A percentile compares a stretch with the other conserved stretches of the same genome.
These are phyloP conservation scores for Apiospora hydei DNA, from an alignment of 2,329 filamentous ascomycete species.

Conservation along the genomic window DNA sequence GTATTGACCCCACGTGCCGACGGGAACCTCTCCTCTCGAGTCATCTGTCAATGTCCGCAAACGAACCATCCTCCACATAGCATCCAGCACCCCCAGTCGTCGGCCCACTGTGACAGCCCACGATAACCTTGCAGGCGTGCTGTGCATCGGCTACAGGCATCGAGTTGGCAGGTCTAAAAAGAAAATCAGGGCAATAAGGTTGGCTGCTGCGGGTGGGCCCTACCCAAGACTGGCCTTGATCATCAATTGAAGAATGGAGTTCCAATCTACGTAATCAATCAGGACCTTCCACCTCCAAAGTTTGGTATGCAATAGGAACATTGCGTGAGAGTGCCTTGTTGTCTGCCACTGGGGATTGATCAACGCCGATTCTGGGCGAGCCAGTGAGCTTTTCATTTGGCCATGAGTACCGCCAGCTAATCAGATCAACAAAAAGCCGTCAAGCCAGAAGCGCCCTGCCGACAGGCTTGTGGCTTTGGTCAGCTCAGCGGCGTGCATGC, in stretches of 20 bases:
- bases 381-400: background rate
- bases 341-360: background rate
- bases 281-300: background rate
- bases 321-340: background rate
- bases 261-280: slow-evolving; percentile 1
- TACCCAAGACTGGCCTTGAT: background rate
- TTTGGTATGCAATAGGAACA: background rate
- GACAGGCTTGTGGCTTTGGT: slow-evolving; percentile 1
- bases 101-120: slow-evolving; percentile 13
- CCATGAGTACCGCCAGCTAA: background rate
- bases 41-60: slow-evolving; percentile 4
- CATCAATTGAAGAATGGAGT: slow-evolving; percentile 2
- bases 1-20: slow-evolving; percentile 12
- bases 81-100: background rate
- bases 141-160: slow-evolving; percentile 1
- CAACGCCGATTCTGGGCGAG: background rate
- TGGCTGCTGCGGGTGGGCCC: background rate
- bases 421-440: background rate
- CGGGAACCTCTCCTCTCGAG: slow-evolving; percentile 4
- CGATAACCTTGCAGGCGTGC: slow-evolving; percentile 10
- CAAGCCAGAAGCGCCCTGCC: background rate
- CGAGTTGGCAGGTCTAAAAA: slow-evolving; percentile 21
- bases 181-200: slow-evolving; percentile 17
- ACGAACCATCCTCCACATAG: background rate
- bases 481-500: background rate